phyloP scores from a whole-genome alignment of 2,329 filamentous ascomycete species.

The Lasiodiplodia sp. region DNA sequence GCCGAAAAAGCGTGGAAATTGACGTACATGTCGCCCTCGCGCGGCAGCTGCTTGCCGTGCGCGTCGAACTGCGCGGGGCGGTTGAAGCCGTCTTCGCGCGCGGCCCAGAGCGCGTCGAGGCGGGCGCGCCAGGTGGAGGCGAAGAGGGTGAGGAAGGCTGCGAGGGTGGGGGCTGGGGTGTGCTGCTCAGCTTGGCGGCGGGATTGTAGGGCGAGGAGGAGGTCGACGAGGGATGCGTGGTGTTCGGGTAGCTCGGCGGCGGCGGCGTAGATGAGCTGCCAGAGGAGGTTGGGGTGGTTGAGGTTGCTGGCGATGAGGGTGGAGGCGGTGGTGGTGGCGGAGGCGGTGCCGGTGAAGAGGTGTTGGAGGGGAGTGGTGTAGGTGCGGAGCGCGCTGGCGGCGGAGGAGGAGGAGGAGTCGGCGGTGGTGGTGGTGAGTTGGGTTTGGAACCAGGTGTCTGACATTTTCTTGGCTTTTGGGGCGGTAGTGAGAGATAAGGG shows the following conservation, averaged over 20 bases:
- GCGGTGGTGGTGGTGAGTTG: background rate
- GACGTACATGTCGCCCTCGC: background rate
- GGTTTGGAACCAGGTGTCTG: background rate
- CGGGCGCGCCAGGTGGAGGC: background rate
- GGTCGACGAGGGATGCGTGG: background rate
- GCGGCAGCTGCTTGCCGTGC: too few relatives aligned
- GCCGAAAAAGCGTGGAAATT: background rate
- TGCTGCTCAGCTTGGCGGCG: too few relatives aligned
- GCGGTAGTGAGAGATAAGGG: too few relatives aligned
- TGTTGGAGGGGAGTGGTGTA: background rate
- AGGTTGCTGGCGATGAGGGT: background rate
- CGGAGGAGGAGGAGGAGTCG: too few relatives aligned
- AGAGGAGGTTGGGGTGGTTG: background rate
- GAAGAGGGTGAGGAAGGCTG: background rate
- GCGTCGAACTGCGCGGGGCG: too few relatives aligned
- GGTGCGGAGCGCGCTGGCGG: too few relatives aligned
- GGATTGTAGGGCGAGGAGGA: background rate
- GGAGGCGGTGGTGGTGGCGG: too few relatives aligned
- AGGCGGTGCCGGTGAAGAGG: background rate
- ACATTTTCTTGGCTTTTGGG: background rate
- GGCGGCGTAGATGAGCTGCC: background rate
- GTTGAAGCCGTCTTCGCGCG: background rate
- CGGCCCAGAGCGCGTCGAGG: background rate
- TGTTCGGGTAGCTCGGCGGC: background rate
- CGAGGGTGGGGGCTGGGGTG: background rate